Evolutionary conservation across 352 stramenopile genomes (phyloP).

Genomic region (Phytopythium mirpurense): DNA sequence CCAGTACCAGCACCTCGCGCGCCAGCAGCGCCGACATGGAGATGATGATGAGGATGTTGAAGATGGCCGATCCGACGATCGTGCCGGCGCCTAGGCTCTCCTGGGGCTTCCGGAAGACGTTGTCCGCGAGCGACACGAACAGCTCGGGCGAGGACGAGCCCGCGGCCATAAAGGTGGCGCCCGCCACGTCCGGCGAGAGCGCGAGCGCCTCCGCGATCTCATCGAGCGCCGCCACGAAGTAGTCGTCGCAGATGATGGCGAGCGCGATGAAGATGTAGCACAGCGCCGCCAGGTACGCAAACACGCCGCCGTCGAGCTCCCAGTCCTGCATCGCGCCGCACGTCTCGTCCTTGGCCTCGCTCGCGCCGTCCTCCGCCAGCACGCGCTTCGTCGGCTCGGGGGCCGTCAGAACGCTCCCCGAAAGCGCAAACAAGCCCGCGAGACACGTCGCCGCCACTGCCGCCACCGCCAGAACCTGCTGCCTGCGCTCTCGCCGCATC

Average conservation of each 20-base stretch:
- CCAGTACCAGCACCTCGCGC: slow-evolving; percentile 53
- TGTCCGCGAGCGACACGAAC: slow-evolving; percentile 72
- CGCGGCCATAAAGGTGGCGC: slow-evolving; percentile 82
- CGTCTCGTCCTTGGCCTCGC: slow-evolving; percentile 15
- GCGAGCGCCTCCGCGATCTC: slow-evolving; percentile 55
- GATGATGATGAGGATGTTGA: slow-evolving; percentile 87
- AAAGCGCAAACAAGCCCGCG: neutral
- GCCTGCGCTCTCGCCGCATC: neutral
- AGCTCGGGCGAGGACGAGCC: slow-evolving; percentile 80
- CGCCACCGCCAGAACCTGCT: slow-evolving; percentile 6
- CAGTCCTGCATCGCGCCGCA: slow-evolving; percentile 35
- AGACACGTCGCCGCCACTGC: neutral
- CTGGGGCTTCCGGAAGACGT: slow-evolving; percentile 63
- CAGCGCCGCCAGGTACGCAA: slow-evolving; percentile 53
- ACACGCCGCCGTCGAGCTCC: slow-evolving; percentile 53
- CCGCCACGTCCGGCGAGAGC: slow-evolving; percentile 72
- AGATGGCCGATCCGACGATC: slow-evolving; percentile 86
- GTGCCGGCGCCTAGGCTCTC: slow-evolving; percentile 70
- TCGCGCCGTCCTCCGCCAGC: slow-evolving; percentile 16
- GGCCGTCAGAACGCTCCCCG: neutral
- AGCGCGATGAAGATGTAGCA: slow-evolving; percentile 83
- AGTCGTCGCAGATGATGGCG: slow-evolving; percentile 87
- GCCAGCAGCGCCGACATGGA: slow-evolving; percentile 67
- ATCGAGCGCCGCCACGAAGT: slow-evolving; percentile 80
- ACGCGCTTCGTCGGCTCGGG: neutral